Evolutionary conservation across 2,329 filamentous ascomycete species (phyloP), one percentile per base, ranked within the genome.

Genomic region (Hypoxylon sp.): DNA sequence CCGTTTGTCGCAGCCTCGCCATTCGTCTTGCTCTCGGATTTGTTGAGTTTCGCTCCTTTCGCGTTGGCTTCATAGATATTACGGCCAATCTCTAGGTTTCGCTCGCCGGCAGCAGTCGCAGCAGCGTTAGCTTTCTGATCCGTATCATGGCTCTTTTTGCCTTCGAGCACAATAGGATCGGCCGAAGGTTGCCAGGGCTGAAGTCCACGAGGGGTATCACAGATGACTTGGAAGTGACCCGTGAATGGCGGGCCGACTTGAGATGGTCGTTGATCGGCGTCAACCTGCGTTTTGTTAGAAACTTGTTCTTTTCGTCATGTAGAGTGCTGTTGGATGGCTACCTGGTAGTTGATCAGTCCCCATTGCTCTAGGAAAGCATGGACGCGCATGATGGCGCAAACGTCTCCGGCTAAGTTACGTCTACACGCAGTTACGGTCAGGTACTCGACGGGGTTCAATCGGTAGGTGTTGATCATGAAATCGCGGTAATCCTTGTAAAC

Each of bases 391-490:
- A 99, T 99, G 41, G 96, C 95, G 82, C 96, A 99, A 32, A 99
- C 96, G 80, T 99, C 96, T 71, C 96, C 96, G 21, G 96, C 96
- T 76, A 99, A 82, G 79, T 99, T 99, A 73, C 96, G 89, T 70
- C 96, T 88, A 79, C 96, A 99, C 55, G 96, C 96, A 10, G 96
- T 99, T 60, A 99, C 95, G 4, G 96, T 99, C 60, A 99, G 86
- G 77, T 99, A 99, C 80, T 99, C 96, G 59, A 94, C 88, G 4
- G 96, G 96, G 78, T 98, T 99, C 62, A 99, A 84, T 38, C 96
- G 91, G 81, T 99, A 99, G 13, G 96, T 98, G 83, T 99, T 99
- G 83, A 99, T 94, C 96, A 99, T 99, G 78, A 99, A 99, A 78
- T 99, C 96, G 74, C 96, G 91, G 81, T 99, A 99, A 78, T 99